Evolutionary conservation across 2,329 filamentous ascomycete species (phyloP), one percentile per base, ranked within the genome.

Genomic region (Beauveria sp.): DNA sequence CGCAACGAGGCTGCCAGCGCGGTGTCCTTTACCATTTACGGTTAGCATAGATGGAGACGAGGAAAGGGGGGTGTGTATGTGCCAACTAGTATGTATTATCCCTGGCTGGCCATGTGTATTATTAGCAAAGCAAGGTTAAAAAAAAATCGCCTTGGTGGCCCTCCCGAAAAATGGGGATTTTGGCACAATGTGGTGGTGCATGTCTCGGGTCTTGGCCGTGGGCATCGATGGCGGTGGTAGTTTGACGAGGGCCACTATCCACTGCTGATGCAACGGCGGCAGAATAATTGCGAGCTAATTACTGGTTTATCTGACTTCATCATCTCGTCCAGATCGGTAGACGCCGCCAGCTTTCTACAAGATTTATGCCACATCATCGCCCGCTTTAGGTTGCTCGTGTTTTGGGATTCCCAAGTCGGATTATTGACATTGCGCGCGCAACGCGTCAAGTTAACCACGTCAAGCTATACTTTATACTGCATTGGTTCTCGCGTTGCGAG

Each of bases 121-220:
- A 59, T 59, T 59, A 59, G 56, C 47, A 44, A 24, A 37, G 8
- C 9, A 37, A 43, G 34, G 18, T 53, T 20, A 8, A 24, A 26
- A 34, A 34, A 34, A 34, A 30, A 30, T 34, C 30, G 30, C 30
- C 22, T 28, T 40, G 28, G 43, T 24, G 20, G 16, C 16, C 18
- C 22, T 51, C 12, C 55, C 55, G 55, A 58, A 58, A 58, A 58
- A 58, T 51, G 46, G 55, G 55, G 55, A 51, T 56, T 28, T 28
- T 22, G 16, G 16, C n/a, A 44, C 8, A 30, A 12, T 34, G 28
- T 58, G 43, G 34, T 59, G 44, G 44, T 59, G 37, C 37, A 28
- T 50, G 55, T 59, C 56, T 59, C 56, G 48, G 56, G 56, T 53
- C 56, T 59, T 59, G 56, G 48, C 56, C 56, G 56, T 53, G 37